These are phyloP conservation scores for Allodekkera sacchari DNA, from an alignment of 805 yeast species.

Conservation along the genomic window DNA sequence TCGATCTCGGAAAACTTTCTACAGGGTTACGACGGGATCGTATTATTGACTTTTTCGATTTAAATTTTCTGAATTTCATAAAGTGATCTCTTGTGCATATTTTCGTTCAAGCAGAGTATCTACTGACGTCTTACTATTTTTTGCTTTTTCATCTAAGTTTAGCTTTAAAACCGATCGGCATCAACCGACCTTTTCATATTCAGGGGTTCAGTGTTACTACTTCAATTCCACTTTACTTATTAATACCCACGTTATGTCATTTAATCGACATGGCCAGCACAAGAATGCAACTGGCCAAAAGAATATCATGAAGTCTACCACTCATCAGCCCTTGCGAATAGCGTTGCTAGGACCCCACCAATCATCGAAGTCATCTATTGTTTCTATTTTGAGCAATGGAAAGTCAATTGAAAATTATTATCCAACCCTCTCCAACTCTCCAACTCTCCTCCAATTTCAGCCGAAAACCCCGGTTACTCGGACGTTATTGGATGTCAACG, in stretches of 20 bases:
- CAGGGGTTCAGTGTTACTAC: not conserved
- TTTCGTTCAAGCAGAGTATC: no score
- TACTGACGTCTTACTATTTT: no score
- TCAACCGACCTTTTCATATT: no score
- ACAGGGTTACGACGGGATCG: no score
- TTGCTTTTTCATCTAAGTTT: no score
- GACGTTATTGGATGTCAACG: conserved; percentile 39
- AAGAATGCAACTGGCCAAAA: conserved; percentile 8
- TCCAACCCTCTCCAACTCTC: conserved; percentile 58
- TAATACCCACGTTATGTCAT: not conserved
- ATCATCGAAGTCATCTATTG: conserved; percentile 24
- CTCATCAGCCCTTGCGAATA: conserved; percentile 22
- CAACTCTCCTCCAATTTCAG: conserved; percentile 46
- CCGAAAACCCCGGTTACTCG: conserved; percentile 33
- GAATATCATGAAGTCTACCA: conserved; percentile 20
- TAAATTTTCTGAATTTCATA: no score
- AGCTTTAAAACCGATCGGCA: no score
- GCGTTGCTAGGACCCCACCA: conserved; percentile 25
- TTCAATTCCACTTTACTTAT: not conserved
- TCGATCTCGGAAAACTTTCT: no score
- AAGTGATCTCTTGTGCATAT: no score
- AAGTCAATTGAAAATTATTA: conserved; percentile 54
- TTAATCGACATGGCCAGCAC: conserved; percentile 1
- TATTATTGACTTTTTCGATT: no score
- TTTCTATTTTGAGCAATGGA: conserved; percentile 21